Base-by-base conservation (phyloP, 2,329 filamentous ascomycete species). In the Helminthosporium solani region DNA sequence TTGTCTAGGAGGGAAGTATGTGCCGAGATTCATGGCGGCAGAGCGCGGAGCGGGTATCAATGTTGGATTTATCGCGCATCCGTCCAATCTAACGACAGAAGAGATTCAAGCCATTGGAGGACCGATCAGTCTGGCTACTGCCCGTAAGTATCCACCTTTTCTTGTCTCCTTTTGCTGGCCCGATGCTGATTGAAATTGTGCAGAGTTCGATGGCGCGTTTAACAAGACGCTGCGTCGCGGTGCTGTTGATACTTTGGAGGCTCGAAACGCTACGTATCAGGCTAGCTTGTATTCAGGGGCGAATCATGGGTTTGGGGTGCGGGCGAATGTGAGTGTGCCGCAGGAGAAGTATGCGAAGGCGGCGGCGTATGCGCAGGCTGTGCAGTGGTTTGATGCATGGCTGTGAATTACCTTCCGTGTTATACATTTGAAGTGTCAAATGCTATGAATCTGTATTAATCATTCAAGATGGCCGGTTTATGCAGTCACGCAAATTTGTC, bases 1-100 rank as follows among this genome's bases (percentile, higher is more conserved):
- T 70, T 90, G 86, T 70, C 86, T 88, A 54, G 86, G 86, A 37
- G 86, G 78, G 44, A 88, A 87, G 80, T 90, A 87, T 67, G 81
- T 88, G 27, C 75, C 79, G 40, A 82, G 87, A 25, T 83, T 84
- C 72, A 77, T 80, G 3, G 72, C 73, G 19, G 49, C 73, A 45
- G 23, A 25, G 23, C 5, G 23, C 3, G 83, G 81, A 50, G 74
- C 50, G 36, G 57, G 58, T 7, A 53, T 89, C 54, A 73, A 85
- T 39, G 85, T 79, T 44, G 86, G 85, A 33, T 90, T 79, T 70
- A 67, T 81, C 15, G 87, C 86, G 2, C 87, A 90, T 68, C 87
- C 87, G 0, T 86, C 83, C 7, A 85, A 85, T 53, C 77, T 89
- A 23, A 76, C 81, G 5, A 74, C 82, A 49, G 80, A 82, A 2